Percentiles rank a stretch among this genome's conserved stretches.
These are phyloP conservation scores for Dipodascus geniculatus DNA, from an alignment of 805 yeast genomes.

Conservation along the genomic window DNA sequence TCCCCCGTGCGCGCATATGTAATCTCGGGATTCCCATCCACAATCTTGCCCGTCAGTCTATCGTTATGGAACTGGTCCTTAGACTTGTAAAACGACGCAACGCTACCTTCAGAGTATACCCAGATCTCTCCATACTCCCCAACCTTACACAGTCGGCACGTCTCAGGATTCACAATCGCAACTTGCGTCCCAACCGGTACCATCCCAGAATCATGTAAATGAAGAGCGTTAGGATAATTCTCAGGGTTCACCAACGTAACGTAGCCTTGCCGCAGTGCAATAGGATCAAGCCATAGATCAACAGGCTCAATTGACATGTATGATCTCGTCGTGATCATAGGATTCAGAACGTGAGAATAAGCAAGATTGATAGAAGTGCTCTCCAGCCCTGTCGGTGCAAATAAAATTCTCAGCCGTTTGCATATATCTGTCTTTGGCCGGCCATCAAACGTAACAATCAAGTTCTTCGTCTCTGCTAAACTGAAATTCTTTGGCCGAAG, in stretches of 20 bases:
- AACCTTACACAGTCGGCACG: slow-evolving; percentile 58
- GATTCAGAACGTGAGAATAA: slow-evolving; percentile 70
- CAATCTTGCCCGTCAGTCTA: slow-evolving; percentile 54
- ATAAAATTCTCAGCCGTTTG: slow-evolving; percentile 45
- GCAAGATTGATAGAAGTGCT: slow-evolving; percentile 63
- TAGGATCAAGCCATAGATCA: slow-evolving; percentile 75
- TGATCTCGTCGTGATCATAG: slow-evolving; percentile 74
- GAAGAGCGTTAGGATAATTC: slow-evolving; percentile 55
- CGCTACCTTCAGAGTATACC: slow-evolving; percentile 86
- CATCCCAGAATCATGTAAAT: slow-evolving; percentile 88
- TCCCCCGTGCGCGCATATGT: slow-evolving; percentile 85
- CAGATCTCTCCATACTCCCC: slow-evolving; percentile 97
- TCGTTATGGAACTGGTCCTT: slow-evolving; percentile 39
- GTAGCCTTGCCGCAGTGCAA: slow-evolving; percentile 82
- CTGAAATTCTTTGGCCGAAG: slow-evolving; percentile 50
- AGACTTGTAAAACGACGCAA: slow-evolving; percentile 40
- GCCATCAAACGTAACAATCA: slow-evolving; percentile 70
- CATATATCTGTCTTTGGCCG: slow-evolving; percentile 56
- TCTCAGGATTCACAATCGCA: slow-evolving; percentile 92
- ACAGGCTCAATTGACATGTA: slow-evolving; percentile 83
- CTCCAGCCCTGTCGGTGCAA: slow-evolving; percentile 52
- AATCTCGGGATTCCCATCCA: slow-evolving; percentile 49
- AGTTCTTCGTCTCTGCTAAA: slow-evolving; percentile 55
- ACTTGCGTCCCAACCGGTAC: slow-evolving; percentile 91
- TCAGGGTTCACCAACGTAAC: slow-evolving; percentile 68